Evolutionary conservation across 1,284 basidiomycete genomes (phyloP).

Genomic region (Jaminaea rosea): DNA sequence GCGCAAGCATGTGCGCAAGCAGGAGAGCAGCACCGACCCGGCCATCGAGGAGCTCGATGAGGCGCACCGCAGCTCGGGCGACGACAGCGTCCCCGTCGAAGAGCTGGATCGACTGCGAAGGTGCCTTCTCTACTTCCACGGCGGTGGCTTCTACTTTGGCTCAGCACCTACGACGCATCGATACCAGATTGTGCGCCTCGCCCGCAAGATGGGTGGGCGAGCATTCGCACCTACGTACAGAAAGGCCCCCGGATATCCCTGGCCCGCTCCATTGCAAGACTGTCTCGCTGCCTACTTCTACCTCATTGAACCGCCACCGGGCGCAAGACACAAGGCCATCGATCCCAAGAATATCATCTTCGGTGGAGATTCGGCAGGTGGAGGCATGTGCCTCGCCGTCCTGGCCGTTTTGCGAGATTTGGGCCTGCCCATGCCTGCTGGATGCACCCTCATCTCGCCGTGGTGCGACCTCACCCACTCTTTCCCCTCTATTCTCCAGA

Average conservation of each 20-base stretch:
- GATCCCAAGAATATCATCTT: slow-evolving; percentile 70
- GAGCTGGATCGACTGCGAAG: slow-evolving; percentile 37
- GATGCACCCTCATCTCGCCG: slow-evolving; percentile 69
- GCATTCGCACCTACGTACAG: slow-evolving; percentile 48
- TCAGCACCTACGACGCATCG: slow-evolving; percentile 53
- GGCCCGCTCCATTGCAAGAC: slow-evolving; percentile 88
- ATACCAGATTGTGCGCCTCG: slow-evolving; percentile 48
- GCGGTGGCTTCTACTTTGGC: slow-evolving; percentile 52
- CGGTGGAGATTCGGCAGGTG: slow-evolving; percentile 88
- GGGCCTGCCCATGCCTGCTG: slow-evolving; percentile 72
- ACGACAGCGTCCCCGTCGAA: slow-evolving; percentile 14
- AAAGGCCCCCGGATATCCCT: slow-evolving; percentile 55
- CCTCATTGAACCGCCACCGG: slow-evolving; percentile 63
- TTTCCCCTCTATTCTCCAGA: slow-evolving; percentile 76
- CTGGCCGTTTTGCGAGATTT: slow-evolving; percentile 85
- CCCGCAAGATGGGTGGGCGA: slow-evolving; percentile 49
- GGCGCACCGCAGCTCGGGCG: slow-evolving; percentile 3
- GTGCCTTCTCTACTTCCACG: slow-evolving; percentile 43
- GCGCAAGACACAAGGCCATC: slow-evolving; percentile 58
- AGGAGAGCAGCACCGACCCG: slow-evolving; percentile 8
- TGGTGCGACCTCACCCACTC: slow-evolving; percentile 81
- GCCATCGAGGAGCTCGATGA: slow-evolving; percentile 5
- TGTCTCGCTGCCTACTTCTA: slow-evolving; percentile 71
- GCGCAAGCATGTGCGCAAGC: slow-evolving; percentile 11
- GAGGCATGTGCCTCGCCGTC: slow-evolving; percentile 72